Evolutionary conservation across 768 basidiomycete genomes (phyloP), one percentile per base, ranked within the genome.

Genomic region (Rhizopogon sp.): DNA sequence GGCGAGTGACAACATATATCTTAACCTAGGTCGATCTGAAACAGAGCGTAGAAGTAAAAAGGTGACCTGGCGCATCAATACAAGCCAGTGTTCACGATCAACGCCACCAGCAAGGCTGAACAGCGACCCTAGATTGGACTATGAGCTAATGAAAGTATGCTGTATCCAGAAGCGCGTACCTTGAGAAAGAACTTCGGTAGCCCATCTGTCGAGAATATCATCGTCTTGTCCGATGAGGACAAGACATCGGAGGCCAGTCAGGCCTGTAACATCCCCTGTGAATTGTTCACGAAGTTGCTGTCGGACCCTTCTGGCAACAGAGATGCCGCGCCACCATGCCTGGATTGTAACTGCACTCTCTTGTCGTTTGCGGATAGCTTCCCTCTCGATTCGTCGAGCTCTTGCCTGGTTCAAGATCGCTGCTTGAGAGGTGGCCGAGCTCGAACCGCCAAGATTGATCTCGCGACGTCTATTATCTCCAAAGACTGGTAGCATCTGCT

Each of bases 381-480:
- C 70, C 31, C 90, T 76, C 61, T 87, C 83, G 33, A 74, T 69
- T 35, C 89, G 73, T 52, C 79, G 78, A 17, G 77, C 77, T 60
- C 81, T 85, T 17, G 85, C 89, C 51, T 79, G 75, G 60, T 80
- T 76, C 46, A 91, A 72, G 63, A 93, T 79, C 37, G 79, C 71
- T 13, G 77, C 69, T 41, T 84, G 79, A 0, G 81, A 78, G 6
- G 81, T 62, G 2, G 75, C 76, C 17, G 78, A 67, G 0, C 75
- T 77, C 1, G 79, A 68, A 2, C 90, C 90, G 14, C 90, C 90
- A 17, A 92, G 78, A 65, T 92, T 91, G 60, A 92, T 92, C 61
- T 79, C 76, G 43, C 85, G 79, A 53, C 82, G 76, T 45, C 72
- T 67, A 43, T 84, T 79, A 61, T 76, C 74, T 39, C 75, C 77